Percentiles rank a stretch among this genome's conserved stretches.
Evolutionary conservation across 805 yeast species (phyloP).

Genomic region (Vanderwaltozyma verrucispora): DNA sequence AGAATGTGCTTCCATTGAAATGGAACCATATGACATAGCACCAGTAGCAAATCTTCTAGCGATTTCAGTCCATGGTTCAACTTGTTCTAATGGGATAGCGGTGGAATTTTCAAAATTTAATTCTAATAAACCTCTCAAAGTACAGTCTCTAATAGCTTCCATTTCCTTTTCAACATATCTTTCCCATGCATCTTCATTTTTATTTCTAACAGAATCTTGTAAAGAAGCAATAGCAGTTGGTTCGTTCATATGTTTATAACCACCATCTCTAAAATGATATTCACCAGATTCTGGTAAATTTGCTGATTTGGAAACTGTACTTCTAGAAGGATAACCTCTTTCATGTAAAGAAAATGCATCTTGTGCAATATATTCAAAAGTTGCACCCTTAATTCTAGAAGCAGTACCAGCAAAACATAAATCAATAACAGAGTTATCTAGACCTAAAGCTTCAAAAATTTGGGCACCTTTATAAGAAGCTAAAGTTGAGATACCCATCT

Average conservation of each 20-base stretch:
- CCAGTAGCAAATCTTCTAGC: constrained; percentile 98
- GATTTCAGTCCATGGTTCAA: constrained; percentile 99
- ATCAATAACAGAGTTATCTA: constrained; percentile 91
- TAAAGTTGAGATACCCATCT: constrained; percentile 97
- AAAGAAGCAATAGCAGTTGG: constrained; percentile 91
- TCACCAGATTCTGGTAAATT: constrained; percentile 88
- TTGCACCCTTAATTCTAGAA: constrained; percentile 89
- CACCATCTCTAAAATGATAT: constrained; percentile 98
- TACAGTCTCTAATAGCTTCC: constrained; percentile 87
- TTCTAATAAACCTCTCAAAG: constrained; percentile 87
- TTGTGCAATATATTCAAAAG: constrained; percentile 92
- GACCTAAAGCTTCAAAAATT: constrained; percentile 93
- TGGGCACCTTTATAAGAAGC: constrained; percentile 99
- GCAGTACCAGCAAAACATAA: constrained; percentile 96
- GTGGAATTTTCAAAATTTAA: constrained; percentile 65
- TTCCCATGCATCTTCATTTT: constrained; percentile 87
- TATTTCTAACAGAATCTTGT: constrained; percentile 97
- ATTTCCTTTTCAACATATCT: constrained; percentile 82
- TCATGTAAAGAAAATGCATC: constrained; percentile 93
- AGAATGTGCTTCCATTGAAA: constrained; percentile 97
- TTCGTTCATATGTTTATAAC: constrained; percentile 88
- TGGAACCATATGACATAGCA: constrained; percentile 98
- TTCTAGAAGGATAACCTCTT: constrained; percentile 78
- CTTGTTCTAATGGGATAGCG: constrained; percentile 91
- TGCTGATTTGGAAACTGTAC: constrained; percentile 56